Percentiles rank a stretch among this genome's conserved stretches.
phyloP scores from a whole-genome alignment of 106 monocot species.

The Dendrobium huoshanense region DNA sequence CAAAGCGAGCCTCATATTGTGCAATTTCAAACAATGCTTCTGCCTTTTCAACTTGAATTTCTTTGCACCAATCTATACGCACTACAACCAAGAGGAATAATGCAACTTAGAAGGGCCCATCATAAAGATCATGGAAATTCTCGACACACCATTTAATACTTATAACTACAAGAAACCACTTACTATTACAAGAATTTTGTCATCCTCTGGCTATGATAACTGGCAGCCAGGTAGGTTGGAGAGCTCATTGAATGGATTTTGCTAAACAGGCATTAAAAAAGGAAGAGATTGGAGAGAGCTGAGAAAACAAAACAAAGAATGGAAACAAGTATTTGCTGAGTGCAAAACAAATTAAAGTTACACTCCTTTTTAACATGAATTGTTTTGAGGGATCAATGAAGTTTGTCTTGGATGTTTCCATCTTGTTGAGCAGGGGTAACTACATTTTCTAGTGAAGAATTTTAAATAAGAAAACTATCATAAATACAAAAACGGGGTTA shows the following conservation, averaged over 20 bases:
- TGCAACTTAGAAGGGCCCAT: not conserved
- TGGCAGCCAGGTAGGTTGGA: not conserved
- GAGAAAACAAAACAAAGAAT: not conserved
- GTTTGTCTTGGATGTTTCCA: not conserved
- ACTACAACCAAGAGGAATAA: not conserved
- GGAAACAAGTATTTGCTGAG: not conserved
- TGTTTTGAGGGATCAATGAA: not conserved
- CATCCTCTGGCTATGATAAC: not conserved
- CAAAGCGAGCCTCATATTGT: no score
- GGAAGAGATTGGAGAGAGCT: not conserved
- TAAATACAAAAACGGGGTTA: not conserved
- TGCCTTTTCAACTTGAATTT: not conserved
- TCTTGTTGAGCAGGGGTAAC: not conserved
- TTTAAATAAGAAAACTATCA: not conserved
- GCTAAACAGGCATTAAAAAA: not conserved
- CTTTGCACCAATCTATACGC: not conserved
- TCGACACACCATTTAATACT: not conserved
- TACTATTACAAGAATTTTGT: not conserved
- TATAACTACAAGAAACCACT: not conserved
- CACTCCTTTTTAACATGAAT: not conserved
- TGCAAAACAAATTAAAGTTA: not conserved
- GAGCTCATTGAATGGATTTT: not conserved
- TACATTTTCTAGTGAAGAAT: not conserved
- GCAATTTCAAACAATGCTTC: no score
- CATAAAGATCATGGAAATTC: not conserved